A percentile compares a stretch with the other conserved stretches of the same genome.
phyloP scores from a whole-genome alignment of 148 eudicot genomes.

The Vaccinium corymbosum region DNA sequence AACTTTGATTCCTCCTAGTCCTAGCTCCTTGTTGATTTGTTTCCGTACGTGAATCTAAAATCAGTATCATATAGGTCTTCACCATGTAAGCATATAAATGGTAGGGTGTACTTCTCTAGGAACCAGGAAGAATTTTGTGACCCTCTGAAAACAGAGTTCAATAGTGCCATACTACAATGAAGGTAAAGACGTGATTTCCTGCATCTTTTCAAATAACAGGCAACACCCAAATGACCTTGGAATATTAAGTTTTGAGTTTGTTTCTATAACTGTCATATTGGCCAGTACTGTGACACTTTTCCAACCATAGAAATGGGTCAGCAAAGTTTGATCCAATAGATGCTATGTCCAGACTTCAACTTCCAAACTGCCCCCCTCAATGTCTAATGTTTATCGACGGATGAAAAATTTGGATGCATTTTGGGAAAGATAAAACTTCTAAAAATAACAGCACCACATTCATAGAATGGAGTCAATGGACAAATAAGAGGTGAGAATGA shows the following conservation, averaged over 20 bases:
- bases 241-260: neutral
- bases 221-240: too few relatives aligned
- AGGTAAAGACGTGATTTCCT: too few relatives aligned
- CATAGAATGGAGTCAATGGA: neutral
- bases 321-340: neutral
- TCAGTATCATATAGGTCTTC: too few relatives aligned
- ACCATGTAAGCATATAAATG: too few relatives aligned
- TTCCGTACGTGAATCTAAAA: too few relatives aligned
- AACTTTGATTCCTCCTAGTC: too few relatives aligned
- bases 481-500: conserved; percentile 12
- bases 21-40: too few relatives aligned
- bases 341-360: neutral
- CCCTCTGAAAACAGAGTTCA: too few relatives aligned
- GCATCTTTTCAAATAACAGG: too few relatives aligned
- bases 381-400: neutral
- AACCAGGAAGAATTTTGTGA: too few relatives aligned
- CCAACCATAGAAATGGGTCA: neutral
- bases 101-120: too few relatives aligned
- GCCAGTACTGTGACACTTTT: neutral
- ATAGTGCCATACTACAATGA: too few relatives aligned
- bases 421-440: neutral
- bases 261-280: neutral
- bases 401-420: neutral
- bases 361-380: neutral
- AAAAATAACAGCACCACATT: neutral